These are phyloP conservation scores for Evernia prunastri DNA, from an alignment of 495 filamentous ascomycete genomes.

Conservation along the genomic window DNA sequence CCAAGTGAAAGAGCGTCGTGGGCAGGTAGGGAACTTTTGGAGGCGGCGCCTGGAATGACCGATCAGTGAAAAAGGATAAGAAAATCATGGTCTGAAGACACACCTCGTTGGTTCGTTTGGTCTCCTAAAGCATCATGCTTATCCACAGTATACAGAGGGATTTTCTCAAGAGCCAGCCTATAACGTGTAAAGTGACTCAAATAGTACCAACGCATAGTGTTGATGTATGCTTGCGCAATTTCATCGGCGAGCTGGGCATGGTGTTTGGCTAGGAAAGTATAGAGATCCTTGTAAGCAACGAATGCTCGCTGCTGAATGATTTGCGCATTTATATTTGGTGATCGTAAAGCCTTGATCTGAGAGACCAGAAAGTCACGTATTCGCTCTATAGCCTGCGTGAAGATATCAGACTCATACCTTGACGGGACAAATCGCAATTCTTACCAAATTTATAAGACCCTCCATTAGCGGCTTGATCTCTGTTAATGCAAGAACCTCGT, in stretches of 20 bases:
- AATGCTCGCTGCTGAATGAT: slow-evolving; percentile 89
- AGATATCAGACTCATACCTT: slow-evolving; percentile 21
- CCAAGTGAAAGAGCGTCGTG: slow-evolving; percentile 87
- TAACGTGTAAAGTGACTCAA: slow-evolving; percentile 86
- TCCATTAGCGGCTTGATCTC: slow-evolving; percentile 82
- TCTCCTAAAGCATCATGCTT: slow-evolving; percentile 81
- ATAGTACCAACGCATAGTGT: slow-evolving; percentile 99
- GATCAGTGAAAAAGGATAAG: slow-evolving; percentile 15
- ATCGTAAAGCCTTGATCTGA: slow-evolving; percentile 85
- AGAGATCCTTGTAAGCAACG: slow-evolving; percentile 80
- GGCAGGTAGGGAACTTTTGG: slow-evolving; percentile 35
- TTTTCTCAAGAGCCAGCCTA: slow-evolving; percentile 69
- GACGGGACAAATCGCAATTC: slow-evolving; percentile 1
- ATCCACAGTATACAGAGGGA: slow-evolving; percentile 76
- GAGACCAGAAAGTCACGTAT: slow-evolving; percentile 90
- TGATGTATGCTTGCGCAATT: slow-evolving; percentile 89
- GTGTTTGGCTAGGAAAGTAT: slow-evolving; percentile 70
- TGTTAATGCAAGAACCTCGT: slow-evolving; percentile 62
- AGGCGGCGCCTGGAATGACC: slow-evolving; percentile 43
- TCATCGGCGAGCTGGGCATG: slow-evolving; percentile 75
- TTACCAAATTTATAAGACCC: slow-evolving; percentile 73
- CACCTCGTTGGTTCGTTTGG: slow-evolving; percentile 55
- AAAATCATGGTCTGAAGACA: slow-evolving; percentile 21
- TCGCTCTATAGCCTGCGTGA: slow-evolving; percentile 69
- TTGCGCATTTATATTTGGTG: slow-evolving; percentile 93